Evolutionary conservation across 495 filamentous ascomycete species (phyloP), one percentile per base, ranked within the genome.

Genomic region (Beverwykella pulmonaria): DNA sequence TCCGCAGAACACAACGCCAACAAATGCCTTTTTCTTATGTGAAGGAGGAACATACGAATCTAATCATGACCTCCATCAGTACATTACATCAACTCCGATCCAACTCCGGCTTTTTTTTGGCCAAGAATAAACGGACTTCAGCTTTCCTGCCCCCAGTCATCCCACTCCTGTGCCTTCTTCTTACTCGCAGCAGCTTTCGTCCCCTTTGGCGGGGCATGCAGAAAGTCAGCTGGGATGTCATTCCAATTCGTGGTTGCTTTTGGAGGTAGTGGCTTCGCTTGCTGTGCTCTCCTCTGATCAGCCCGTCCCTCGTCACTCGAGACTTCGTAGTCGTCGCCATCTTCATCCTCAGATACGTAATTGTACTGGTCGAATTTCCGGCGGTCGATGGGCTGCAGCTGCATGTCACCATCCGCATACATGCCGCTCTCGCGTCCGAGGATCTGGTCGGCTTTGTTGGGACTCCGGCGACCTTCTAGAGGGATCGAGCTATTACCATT

Each of bases 151-250:
- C 56, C 67, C 67, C 67, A 70, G 25, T 70, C 67, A 61, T 65
- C 61, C 67, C 67, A 70, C 34, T 58, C 61, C 15, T 65, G 27
- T 12, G 22, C 26, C 32, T 52, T 61, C 56, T 53, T 49, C 48
- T 44, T 34, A 47, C 46, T 57, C 22, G 23, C 20, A 4, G 25
- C 30, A 26, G 7, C 19, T 20, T 6, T 19, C 5, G 53, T 65
- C 56, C 54, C 62, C 57, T 61, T 61, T 30, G 74, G 65, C 22
- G 71, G 46, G 23, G 50, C 19, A 14, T 61, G 15, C 20, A 77
- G 56, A 63, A 76, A 75, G 44, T 73, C 75, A 9, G 73, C 74
- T 1, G 75, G 75, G 12, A 77, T 63, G 59, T 77, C 75, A 57
- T 77, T 77, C 75, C 74, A 77, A 53, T 73, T 71, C 61, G 61